Conservation (phyloP, 352 stramenopile genomes). For the Phytopythium boreale region DNA sequence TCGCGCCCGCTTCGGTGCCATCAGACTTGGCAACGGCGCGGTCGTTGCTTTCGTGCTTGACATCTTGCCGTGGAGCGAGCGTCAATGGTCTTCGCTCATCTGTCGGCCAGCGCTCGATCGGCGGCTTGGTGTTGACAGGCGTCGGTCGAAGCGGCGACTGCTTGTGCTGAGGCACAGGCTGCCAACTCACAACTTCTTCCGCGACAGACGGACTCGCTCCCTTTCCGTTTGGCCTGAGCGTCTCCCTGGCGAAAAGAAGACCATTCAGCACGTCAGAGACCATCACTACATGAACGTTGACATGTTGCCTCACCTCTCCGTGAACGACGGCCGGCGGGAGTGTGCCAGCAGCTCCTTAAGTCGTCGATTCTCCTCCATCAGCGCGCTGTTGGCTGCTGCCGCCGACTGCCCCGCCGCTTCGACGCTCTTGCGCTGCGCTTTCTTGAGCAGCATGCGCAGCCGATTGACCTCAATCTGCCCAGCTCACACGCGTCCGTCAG, state of each 20-base stretch:
- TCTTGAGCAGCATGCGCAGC: conserved; percentile 46
- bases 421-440: conserved; percentile 31
- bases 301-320: conserved; percentile 31
- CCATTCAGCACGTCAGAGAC: not conserved
- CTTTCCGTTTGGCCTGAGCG: not conserved
- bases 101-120: not conserved
- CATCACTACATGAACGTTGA: not conserved
- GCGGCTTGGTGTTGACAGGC: not conserved
- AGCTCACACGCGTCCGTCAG: not conserved
- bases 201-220: not conserved
- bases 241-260: not conserved
- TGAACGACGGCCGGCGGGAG: conserved; percentile 39
- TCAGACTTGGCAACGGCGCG: not conserved
- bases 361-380: conserved; percentile 60
- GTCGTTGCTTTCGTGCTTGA: conserved; percentile 3
- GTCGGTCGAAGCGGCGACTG: not conserved
- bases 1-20: not conserved
- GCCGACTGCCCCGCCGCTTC: conserved; percentile 19
- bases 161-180: not conserved
- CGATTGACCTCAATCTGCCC: conserved; percentile 51
- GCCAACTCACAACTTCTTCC: not conserved
- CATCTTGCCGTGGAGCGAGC: not conserved
- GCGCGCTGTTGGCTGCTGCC: conserved; percentile 33
- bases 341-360: conserved; percentile 59
- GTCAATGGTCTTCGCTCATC: not conserved